Conservation (phyloP, 2,329 filamentous ascomycete species). For the Hypoxylon sp. region DNA sequence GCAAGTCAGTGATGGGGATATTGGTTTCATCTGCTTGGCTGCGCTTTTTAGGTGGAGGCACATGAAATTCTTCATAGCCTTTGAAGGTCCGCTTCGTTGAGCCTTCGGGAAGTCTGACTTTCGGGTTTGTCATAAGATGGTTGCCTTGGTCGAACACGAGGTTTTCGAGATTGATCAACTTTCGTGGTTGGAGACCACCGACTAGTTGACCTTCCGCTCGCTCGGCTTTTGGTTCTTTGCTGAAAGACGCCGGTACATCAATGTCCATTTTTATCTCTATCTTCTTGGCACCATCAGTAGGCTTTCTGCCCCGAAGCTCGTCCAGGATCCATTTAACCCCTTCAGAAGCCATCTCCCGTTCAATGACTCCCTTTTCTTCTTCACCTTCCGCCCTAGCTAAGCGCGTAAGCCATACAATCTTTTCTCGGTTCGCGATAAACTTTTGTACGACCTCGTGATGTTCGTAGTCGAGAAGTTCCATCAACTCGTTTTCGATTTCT, state of each 20-base stretch:
- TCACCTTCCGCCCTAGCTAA: slow-evolving; percentile 87
- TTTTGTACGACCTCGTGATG: slow-evolving; percentile 93
- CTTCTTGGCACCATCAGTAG: slow-evolving; percentile 73
- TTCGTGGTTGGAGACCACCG: slow-evolving; percentile 87
- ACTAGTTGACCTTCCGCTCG: slow-evolving; percentile 78
- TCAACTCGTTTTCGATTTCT: slow-evolving; percentile 97
- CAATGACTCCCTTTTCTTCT: slow-evolving; percentile 80
- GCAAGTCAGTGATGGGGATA: slow-evolving; percentile 88
- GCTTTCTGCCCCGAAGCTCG: slow-evolving; percentile 83
- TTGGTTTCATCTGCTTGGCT: slow-evolving; percentile 84
- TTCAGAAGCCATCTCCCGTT: slow-evolving; percentile 91
- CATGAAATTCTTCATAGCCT: slow-evolving; percentile 98
- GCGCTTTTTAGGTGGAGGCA: slow-evolving; percentile 91
- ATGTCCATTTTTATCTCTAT: slow-evolving; percentile 98
- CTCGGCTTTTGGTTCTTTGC: slow-evolving; percentile 66
- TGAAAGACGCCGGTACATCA: slow-evolving; percentile 76
- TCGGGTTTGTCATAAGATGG: slow-evolving; percentile 99
- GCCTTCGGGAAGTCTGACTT: slow-evolving; percentile 91
- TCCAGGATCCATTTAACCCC: slow-evolving; percentile 89
- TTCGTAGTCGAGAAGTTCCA: slow-evolving; percentile 98
- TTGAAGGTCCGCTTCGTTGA: slow-evolving; percentile 97
- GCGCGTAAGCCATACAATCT: slow-evolving; percentile 94
- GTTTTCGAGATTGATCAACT: slow-evolving; percentile 93
- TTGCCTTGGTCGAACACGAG: slow-evolving; percentile 98
- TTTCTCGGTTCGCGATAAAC: slow-evolving; percentile 91